Evolutionary conservation across 2,329 filamentous ascomycete genomes (phyloP).

Genomic region (Zymoseptoria crescenta): DNA sequence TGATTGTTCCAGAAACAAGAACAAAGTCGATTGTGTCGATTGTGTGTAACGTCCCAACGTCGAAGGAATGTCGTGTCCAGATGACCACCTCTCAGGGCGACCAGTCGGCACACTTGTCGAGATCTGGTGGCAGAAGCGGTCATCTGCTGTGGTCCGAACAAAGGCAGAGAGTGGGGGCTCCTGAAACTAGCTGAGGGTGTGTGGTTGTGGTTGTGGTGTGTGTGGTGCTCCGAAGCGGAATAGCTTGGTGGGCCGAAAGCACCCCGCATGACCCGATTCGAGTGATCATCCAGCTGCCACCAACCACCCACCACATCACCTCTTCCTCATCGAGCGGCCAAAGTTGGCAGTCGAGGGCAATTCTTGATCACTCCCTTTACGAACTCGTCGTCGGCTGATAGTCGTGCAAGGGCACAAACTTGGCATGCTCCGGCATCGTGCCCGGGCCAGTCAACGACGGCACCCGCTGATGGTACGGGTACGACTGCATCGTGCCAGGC

Average conservation of each 20-base stretch:
- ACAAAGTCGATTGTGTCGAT: neutral
- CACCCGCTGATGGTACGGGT: constrained; percentile 23
- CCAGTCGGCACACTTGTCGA: constrained; percentile 11
- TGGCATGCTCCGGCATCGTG: constrained; percentile 21
- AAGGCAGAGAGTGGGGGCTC: constrained; percentile 13
- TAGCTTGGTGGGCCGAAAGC: constrained; percentile 1
- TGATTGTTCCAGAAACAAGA: neutral
- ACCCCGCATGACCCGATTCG: constrained; percentile 1
- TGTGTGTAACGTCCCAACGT: neutral
- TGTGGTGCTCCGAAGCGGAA: constrained; percentile 6
- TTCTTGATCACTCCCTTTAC: constrained; percentile 16
- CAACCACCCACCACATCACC: neutral
- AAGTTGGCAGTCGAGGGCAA: constrained; percentile 4
- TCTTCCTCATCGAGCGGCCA: neutral
- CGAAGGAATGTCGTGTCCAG: neutral
- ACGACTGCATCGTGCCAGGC: constrained; percentile 24
- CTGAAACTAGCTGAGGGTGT: constrained; percentile 8
- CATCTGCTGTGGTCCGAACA: constrained; percentile 16
- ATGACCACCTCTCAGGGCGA: constrained; percentile 3
- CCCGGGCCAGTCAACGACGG: constrained; percentile 23
- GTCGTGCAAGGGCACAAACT: constrained; percentile 29
- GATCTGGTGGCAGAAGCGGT: constrained; percentile 13
- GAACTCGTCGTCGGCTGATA: constrained; percentile 25
- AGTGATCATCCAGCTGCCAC: constrained; percentile 1
- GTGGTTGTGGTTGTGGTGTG: constrained; percentile 19